phyloP scores from a whole-genome alignment of 2,329 filamentous ascomycete genomes.

The Trichoderma sp. region DNA sequence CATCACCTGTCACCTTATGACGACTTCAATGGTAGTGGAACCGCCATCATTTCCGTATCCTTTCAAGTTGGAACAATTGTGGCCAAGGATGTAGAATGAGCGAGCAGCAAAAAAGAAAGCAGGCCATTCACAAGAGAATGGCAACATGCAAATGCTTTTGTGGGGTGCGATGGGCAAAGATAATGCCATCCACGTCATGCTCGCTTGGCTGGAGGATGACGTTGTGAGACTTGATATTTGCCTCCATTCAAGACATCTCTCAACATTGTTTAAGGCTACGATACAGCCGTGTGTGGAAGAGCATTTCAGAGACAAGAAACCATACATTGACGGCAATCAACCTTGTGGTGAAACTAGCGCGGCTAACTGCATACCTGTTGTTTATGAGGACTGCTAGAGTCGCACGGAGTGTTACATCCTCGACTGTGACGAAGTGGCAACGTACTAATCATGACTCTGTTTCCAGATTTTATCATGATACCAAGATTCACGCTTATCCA shows the following conservation, averaged over 20 bases:
- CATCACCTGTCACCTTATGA: background rate
- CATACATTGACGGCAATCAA: background rate
- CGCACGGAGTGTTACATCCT: background rate
- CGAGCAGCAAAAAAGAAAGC: background rate
- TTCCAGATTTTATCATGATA: background rate
- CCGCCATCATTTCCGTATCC: background rate
- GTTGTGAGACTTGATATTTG: constrained; percentile 1
- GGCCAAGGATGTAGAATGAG: background rate
- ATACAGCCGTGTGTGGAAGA: background rate
- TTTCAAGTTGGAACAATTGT: background rate
- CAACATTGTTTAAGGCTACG: background rate
- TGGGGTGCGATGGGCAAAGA: background rate
- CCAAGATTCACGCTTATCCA: background rate
- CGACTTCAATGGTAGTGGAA: background rate
- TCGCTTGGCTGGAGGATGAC: background rate
- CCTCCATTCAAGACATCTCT: background rate
- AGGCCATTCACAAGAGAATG: background rate
- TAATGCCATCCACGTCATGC: constrained; percentile 14
- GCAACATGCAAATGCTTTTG: background rate
- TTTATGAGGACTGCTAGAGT: background rate
- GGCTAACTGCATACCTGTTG: background rate
- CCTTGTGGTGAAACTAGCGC: background rate
- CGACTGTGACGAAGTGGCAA: constrained; percentile 5
- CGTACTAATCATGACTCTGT: background rate
- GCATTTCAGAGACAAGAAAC: background rate